A percentile compares a stretch with the other conserved stretches of the same genome.
phyloP scores from a whole-genome alignment of 1,284 basidiomycete species.

The Papiliotrema terrestris region DNA sequence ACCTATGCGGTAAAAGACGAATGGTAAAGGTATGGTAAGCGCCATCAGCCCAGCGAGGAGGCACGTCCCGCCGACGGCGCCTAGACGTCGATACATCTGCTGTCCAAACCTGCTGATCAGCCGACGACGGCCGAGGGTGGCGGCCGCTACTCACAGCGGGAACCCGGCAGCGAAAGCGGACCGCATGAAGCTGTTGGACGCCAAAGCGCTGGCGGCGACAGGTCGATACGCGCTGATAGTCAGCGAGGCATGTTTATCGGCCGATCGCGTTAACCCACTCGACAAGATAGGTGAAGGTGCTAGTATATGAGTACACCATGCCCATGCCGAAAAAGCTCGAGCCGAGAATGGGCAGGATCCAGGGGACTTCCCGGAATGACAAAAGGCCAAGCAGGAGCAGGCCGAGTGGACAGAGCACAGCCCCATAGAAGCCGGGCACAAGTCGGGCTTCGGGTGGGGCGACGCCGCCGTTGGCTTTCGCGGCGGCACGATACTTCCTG shows the following conservation, averaged over 20 bases:
- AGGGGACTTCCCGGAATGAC: slow-evolving; percentile 63
- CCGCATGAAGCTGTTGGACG: slow-evolving; percentile 65
- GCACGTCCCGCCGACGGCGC: slow-evolving; percentile 69
- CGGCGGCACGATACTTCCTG: slow-evolving; percentile 33
- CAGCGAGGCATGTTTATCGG: neutral
- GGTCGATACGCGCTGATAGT: slow-evolving; percentile 62
- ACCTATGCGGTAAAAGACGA: slow-evolving; percentile 47
- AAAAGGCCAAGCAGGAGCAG: slow-evolving; percentile 73
- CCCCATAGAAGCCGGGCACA: slow-evolving; percentile 65
- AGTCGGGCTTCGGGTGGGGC: slow-evolving; percentile 68
- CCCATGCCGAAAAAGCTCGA: slow-evolving; percentile 44
- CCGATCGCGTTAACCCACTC: slow-evolving; percentile 9
- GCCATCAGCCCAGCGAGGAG: slow-evolving; percentile 69
- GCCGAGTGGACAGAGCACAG: slow-evolving; percentile 63
- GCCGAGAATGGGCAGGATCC: slow-evolving; percentile 52
- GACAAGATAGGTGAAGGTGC: slow-evolving; percentile 60
- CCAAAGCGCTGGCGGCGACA: slow-evolving; percentile 72
- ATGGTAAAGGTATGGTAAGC: slow-evolving; percentile 67
- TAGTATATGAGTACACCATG: slow-evolving; percentile 60
- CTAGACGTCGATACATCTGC: slow-evolving; percentile 53
- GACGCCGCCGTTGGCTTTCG: slow-evolving; percentile 50
- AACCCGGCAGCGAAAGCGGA: slow-evolving; percentile 67
- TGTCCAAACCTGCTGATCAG: slow-evolving; percentile 21
- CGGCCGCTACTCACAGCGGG: slow-evolving; percentile 58
- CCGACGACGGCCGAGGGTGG: slow-evolving; percentile 47